Evolutionary conservation across 2,329 filamentous ascomycete genomes (phyloP).

Genomic region (Xylariaceae sp.): DNA sequence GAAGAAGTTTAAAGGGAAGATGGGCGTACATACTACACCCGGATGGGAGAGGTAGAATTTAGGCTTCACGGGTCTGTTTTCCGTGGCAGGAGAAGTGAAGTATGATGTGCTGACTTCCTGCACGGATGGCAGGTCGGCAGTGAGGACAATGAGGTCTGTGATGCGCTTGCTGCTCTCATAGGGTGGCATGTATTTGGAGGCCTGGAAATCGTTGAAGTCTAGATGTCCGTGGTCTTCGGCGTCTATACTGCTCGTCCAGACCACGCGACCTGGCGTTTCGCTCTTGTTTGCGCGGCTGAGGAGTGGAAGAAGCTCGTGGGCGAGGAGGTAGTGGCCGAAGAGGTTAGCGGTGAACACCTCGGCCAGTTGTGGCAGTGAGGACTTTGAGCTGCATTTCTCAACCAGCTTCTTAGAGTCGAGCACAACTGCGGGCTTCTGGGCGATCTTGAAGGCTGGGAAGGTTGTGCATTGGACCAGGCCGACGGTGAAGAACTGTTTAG

Average conservation of each 20-base stretch:
- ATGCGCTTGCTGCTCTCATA: conserved; percentile 89
- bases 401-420: conserved; percentile 37
- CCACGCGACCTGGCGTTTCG: conserved; percentile 58
- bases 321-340: conserved; percentile 91
- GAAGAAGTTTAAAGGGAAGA: conserved; percentile 70
- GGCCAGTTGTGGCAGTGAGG: conserved; percentile 60
- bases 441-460: conserved; percentile 74
- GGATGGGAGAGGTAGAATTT: conserved; percentile 79
- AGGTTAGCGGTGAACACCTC: conserved; percentile 87
- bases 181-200: conserved; percentile 54
- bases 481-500: conserved; percentile 49
- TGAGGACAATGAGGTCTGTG: conserved; percentile 78
- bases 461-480: conserved; percentile 67
- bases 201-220: conserved; percentile 70
- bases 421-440: conserved; percentile 45
- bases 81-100: conserved; percentile 37
- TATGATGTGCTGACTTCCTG: conserved; percentile 54
- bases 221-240: conserved; percentile 49
- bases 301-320: conserved; percentile 73
- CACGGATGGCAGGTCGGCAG: conserved; percentile 62
- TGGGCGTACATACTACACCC: conserved; percentile 76
- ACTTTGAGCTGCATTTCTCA: conserved; percentile 12
- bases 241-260: conserved; percentile 87
- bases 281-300: conserved; percentile 48
- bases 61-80: conserved; percentile 40